Evolutionary conservation across 164 flowering plant genomes (phyloP).

Genomic region (Aristolochia fimbriata): DNA sequence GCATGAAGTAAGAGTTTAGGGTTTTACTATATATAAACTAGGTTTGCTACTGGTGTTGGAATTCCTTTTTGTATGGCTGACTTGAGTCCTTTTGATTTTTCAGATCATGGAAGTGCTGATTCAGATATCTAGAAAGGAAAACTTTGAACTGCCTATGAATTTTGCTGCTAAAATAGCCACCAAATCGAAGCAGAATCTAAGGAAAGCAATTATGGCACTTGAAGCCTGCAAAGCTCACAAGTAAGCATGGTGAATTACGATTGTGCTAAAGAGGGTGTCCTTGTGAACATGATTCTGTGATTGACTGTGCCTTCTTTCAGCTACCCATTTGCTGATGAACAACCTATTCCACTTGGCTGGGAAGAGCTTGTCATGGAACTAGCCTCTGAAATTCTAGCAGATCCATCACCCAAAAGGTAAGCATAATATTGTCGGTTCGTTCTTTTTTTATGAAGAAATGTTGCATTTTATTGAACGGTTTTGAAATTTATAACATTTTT

Average conservation of each 20-base stretch:
- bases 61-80: no score
- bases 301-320: slow-evolving; percentile 18
- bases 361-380: slow-evolving; percentile 55
- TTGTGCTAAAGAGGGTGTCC: not conserved
- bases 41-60: no score
- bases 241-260: slow-evolving; percentile 20
- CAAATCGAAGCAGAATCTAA: slow-evolving; percentile 55
- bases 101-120: slow-evolving; percentile 62
- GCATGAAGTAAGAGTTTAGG: slow-evolving; percentile 39
- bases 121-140: slow-evolving; percentile 55
- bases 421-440: not conserved
- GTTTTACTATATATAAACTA: no score
- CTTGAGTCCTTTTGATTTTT: not conserved
- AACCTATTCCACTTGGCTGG: slow-evolving; percentile 74
- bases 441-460: not conserved
- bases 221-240: slow-evolving; percentile 79
- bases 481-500: not conserved
- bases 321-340: slow-evolving; percentile 66
- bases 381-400: slow-evolving; percentile 48
- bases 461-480: not conserved
- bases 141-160: slow-evolving; percentile 45
- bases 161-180: slow-evolving; percentile 63
- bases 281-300: slow-evolving; percentile 8
- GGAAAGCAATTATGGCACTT: slow-evolving; percentile 74
- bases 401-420: slow-evolving; percentile 48